Conservation (phyloP, 305 asterid genomes). For the Fraxinus nigra region DNA sequence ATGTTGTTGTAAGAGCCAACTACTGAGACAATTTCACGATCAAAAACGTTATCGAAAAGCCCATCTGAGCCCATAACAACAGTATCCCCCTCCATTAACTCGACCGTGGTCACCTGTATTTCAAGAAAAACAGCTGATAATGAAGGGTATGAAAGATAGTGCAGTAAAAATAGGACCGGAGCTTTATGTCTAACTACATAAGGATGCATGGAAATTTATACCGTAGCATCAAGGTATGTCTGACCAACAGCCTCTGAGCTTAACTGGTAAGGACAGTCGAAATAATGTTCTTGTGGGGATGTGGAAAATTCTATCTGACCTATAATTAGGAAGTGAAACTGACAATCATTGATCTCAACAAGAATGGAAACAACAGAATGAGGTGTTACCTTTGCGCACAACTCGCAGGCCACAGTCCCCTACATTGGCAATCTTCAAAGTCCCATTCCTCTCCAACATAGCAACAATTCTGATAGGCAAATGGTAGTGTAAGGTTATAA, state of each 20-base stretch:
- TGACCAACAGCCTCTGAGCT: conserved; percentile 83
- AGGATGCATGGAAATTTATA: conserved; percentile 21
- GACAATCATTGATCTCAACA: background rate
- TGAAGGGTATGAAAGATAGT: background rate
- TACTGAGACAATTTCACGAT: conserved; percentile 55
- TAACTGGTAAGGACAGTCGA: conserved; percentile 88
- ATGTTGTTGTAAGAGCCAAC: conserved; percentile 37
- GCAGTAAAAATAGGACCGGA: background rate
- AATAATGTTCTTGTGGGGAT: conserved; percentile 84
- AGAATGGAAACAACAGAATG: background rate
- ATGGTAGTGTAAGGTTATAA: conserved; percentile 9
- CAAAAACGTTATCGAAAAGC: conserved; percentile 74
- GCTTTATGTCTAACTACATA: background rate
- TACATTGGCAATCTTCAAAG: conserved; percentile 66
- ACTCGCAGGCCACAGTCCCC: conserved; percentile 85
- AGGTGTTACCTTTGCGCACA: conserved; percentile 58
- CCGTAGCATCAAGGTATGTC: conserved; percentile 86
- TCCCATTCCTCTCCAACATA: conserved; percentile 71
- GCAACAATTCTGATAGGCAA: conserved; percentile 60
- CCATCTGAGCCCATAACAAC: conserved; percentile 85
- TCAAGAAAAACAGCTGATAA: background rate
- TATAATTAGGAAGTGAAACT: conserved; percentile 20
- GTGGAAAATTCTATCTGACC: conserved; percentile 73
- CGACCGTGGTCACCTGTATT: conserved; percentile 63
- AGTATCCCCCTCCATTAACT: conserved; percentile 62